These are phyloP conservation scores for Aspergillus phoenicis DNA, from an alignment of 2,329 filamentous ascomycete species.

Conservation along the genomic window DNA sequence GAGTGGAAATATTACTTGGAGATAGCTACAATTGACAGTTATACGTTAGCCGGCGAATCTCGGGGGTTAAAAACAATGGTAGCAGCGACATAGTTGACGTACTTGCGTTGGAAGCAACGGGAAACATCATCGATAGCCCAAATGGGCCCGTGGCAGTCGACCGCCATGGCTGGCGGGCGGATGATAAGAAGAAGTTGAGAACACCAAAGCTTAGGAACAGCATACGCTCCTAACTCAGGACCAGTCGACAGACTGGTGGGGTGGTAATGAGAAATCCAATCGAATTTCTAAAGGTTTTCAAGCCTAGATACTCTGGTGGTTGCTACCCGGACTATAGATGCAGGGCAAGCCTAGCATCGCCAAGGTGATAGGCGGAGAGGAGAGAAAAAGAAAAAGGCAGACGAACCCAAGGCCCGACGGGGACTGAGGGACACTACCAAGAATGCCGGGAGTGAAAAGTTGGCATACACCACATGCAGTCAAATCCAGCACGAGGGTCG, in stretches of 20 bases:
- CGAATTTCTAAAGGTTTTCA: too few species aligned
- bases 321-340: conserved; percentile 18
- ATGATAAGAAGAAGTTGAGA: conserved; percentile 4
- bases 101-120: conserved; percentile 62
- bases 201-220: conserved; percentile 9
- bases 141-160: conserved; percentile 58
- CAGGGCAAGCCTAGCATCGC: conserved; percentile 32
- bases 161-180: conserved; percentile 50
- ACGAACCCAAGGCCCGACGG: conserved; percentile 1
- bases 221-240: conserved; percentile 14
- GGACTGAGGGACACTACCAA: not conserved
- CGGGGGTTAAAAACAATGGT: not conserved
- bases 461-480: not conserved
- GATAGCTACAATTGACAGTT: conserved; percentile 58
- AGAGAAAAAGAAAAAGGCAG: not conserved
- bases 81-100: conserved; percentile 24
- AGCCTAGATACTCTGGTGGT: not conserved
- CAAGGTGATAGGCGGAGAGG: not conserved
- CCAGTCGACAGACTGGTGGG: conserved; percentile 3
- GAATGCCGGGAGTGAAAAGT: not conserved
- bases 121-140: conserved; percentile 67
- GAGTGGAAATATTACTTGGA: conserved; percentile 78
- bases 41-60: not conserved
- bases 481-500: not conserved
- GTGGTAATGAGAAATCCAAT: not conserved